Evolutionary conservation across 139 green algal species (phyloP).

Genomic region (Chlorella sp.): DNA sequence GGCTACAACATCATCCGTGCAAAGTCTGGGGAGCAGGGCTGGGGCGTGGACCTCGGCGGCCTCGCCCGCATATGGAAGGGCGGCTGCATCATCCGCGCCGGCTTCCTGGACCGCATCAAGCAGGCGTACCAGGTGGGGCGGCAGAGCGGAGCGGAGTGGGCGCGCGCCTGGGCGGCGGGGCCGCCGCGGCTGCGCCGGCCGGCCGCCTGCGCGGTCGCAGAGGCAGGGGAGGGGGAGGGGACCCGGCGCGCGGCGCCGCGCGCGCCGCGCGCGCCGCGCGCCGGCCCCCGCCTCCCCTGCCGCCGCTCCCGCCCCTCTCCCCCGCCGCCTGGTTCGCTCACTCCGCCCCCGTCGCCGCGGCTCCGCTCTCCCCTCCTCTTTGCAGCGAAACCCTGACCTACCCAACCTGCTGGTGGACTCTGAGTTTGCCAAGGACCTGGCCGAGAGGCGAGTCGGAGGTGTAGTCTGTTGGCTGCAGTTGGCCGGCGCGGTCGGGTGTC

Average conservation of each 20-base stretch:
- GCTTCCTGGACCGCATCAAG: conserved; percentile 97
- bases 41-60: conserved; percentile 89
- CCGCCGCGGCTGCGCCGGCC: no score
- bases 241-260: no score
- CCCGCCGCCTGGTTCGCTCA: no score
- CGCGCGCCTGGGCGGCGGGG: no score
- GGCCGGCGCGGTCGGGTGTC: no score
- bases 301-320: conserved; percentile 81
- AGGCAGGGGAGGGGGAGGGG: no score
- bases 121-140: conserved; percentile 61
- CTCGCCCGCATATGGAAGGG: conserved; percentile 98
- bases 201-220: no score
- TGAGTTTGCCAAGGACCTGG: conserved; percentile 85
- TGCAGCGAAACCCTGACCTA: conserved; percentile 78
- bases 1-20: conserved; percentile 99
- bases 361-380: no score
- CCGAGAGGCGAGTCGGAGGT: conserved; percentile 30
- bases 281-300: no score
- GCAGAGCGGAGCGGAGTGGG: no score
- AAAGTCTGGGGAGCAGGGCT: conserved; percentile 91
- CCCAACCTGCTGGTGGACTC: conserved; percentile 89
- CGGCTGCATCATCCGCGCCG: conserved; percentile 97
- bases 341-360: no score
- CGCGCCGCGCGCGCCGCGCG: no score
- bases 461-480: background rate